phyloP scores from a whole-genome alignment of 139 green algal species.

The Picochlorum sp. region DNA sequence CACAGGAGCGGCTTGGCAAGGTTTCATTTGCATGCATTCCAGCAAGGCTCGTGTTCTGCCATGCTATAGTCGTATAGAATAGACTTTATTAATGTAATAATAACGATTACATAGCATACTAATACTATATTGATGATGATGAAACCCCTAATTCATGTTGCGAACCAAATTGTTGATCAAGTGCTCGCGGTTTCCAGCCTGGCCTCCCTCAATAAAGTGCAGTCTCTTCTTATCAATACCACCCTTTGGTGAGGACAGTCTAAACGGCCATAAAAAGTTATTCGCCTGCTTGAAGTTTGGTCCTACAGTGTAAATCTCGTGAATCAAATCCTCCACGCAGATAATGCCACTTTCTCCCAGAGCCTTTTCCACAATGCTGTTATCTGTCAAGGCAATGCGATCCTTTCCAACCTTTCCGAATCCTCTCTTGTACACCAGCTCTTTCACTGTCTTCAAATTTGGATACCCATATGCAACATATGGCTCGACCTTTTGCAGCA shows the following conservation, averaged over 20 bases:
- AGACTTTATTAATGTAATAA: too few species aligned
- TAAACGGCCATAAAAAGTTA: slow-evolving; percentile 99
- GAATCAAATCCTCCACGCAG: slow-evolving; percentile 98
- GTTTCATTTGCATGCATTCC: too few species aligned
- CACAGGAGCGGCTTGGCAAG: too few species aligned
- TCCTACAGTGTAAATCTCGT: slow-evolving; percentile 94
- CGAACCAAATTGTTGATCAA: slow-evolving; percentile 96
- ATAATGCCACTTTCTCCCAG: slow-evolving; percentile 92
- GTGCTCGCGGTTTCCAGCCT: slow-evolving; percentile 90
- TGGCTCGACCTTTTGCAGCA: slow-evolving; percentile 93
- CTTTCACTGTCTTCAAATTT: slow-evolving; percentile 95
- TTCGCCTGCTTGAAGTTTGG: slow-evolving; percentile 92
- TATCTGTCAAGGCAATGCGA: slow-evolving; percentile 94
- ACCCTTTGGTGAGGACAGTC: slow-evolving; percentile 74
- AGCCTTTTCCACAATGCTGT: slow-evolving; percentile 84
- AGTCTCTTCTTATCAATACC: slow-evolving; percentile 89
- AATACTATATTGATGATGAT: neutral
- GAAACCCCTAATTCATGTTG: slow-evolving; percentile 77
- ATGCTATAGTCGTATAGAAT: too few species aligned
- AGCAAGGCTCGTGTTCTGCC: too few species aligned
- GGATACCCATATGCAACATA: slow-evolving; percentile 97
- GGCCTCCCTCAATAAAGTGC: slow-evolving; percentile 97
- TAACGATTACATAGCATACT: slow-evolving; percentile 1
- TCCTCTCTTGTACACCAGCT: slow-evolving; percentile 99
- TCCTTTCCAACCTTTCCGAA: slow-evolving; percentile 87